Evolutionary conservation across 371 early-diverging fungal species (phyloP), one percentile per base, ranked within the genome.

Genomic region (Mortierella sp.): DNA sequence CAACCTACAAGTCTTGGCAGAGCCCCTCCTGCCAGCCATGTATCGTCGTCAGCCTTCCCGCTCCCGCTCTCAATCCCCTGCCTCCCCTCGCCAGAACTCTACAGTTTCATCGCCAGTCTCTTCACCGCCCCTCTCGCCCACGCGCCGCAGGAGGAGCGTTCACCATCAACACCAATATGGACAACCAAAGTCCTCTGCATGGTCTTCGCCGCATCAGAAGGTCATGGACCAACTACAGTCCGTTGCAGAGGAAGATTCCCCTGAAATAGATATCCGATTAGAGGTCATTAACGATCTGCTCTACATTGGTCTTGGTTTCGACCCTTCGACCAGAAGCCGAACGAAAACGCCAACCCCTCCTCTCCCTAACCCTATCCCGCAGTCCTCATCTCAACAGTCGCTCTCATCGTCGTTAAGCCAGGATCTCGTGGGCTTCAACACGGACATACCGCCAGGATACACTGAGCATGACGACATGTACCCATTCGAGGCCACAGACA

Each of bases 231-330:
- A 70, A 35, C 41, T n/a, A 48, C 63, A 55, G 8, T 27, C 63
- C 3, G 29, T 12, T 7, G 49, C 41, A 38, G 49, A 44, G 27
- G 49, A 44, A 8, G 71, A 76, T 70, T 54, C 46, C 5, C 56
- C 51, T 41, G 83, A 83, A 63, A 44, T 68, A 12, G 86, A 86
- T 71, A 86, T 86, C 74, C 79, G 86, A 24, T 44, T 77, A 18
- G 86, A 86, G 70, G 71, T 86, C 49, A 79, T 86, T 48, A 86
- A 82, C 54, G 86, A 86, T 27, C 75, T 86, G 14, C 60, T 86
- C 27, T 86, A 86, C 70, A 82, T 86, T n/a, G 86, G 86, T 11
- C 82, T 86, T 58, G 86, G 86, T 11, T 86, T 86, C 48, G 86
- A 86, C 48, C 86, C 86, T 27, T 84, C 84, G 5, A 75, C 63